Evolutionary conservation across 148 eudicot genomes (phyloP).

Genomic region (Polygonum maritimum): DNA sequence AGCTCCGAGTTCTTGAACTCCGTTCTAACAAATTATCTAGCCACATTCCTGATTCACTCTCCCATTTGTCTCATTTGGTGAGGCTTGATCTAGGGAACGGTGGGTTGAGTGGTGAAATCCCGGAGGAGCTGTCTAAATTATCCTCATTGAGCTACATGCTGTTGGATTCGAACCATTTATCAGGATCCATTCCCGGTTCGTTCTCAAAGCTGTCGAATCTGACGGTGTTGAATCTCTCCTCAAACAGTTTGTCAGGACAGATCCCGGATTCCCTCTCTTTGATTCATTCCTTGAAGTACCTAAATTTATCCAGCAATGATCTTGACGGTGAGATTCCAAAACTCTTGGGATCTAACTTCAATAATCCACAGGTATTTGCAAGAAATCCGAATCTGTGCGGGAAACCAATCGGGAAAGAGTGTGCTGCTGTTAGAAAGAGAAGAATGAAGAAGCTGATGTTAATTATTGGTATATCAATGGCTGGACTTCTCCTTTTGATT

Average conservation of each 20-base stretch:
- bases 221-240: slow-evolving; percentile 46
- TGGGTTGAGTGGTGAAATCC: slow-evolving; percentile 51
- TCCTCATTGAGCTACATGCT: slow-evolving; percentile 30
- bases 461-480: slow-evolving; percentile 33
- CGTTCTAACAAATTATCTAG: slow-evolving; percentile 43
- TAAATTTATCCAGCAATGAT: slow-evolving; percentile 53
- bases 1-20: slow-evolving; percentile 44
- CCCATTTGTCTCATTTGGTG: slow-evolving; percentile 36
- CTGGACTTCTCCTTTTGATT: slow-evolving; percentile 33
- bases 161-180: slow-evolving; percentile 41
- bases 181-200: slow-evolving; percentile 56
- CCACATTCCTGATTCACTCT: slow-evolving; percentile 44
- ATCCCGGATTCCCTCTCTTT: slow-evolving; percentile 49
- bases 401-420: slow-evolving; percentile 37
- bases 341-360: slow-evolving; percentile 37
- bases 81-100: slow-evolving; percentile 56
- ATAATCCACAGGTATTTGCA: slow-evolving; percentile 33
- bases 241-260: slow-evolving; percentile 52
- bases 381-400: slow-evolving; percentile 57
- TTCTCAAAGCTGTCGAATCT: slow-evolving; percentile 42
- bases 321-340: slow-evolving; percentile 71
- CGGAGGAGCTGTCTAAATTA: slow-evolving; percentile 38
- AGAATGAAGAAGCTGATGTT: slow-evolving; percentile 37
- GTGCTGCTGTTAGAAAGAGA: slow-evolving; percentile 24
- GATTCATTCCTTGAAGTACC: slow-evolving; percentile 31